Percentiles rank a stretch among this genome's conserved stretches.
These are phyloP conservation scores for Penicillium canariense DNA, from an alignment of 495 filamentous ascomycete genomes.

Conservation along the genomic window DNA sequence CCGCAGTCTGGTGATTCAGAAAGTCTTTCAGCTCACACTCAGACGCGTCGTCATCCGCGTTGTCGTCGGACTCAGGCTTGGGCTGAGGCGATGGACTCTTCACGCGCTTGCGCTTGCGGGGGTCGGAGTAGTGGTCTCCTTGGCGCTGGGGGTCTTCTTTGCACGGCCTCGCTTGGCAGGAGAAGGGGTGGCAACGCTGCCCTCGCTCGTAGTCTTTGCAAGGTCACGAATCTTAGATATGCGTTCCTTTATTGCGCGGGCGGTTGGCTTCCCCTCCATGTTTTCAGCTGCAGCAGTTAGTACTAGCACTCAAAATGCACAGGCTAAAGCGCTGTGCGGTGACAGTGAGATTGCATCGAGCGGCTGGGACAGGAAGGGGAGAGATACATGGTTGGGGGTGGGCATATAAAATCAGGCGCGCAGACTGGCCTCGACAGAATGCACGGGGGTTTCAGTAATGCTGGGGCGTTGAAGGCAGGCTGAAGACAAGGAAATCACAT, in stretches of 20 bases:
- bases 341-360: too few species aligned
- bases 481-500: conserved; percentile 17
- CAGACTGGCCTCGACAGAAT: too few species aligned
- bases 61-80: neutral
- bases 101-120: conserved; percentile 4
- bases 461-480: too few species aligned
- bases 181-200: neutral
- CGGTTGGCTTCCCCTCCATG: conserved; percentile 34
- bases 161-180: neutral
- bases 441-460: too few species aligned
- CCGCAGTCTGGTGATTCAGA: neutral
- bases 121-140: neutral
- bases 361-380: too few species aligned
- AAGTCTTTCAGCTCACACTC: too few species aligned
- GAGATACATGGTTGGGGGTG: too few species aligned
- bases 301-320: neutral
- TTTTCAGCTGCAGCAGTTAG: conserved; percentile 21
- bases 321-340: too few species aligned
- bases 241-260: conserved; percentile 50
- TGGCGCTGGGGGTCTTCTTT: neutral
- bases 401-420: too few species aligned
- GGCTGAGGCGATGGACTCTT: neutral
- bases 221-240: conserved; percentile 40
- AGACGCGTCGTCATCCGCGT: neutral
- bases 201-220: neutral